A percentile compares a stretch with the other conserved stretches of the same genome.
phyloP scores from a whole-genome alignment of 345 rosid species.

The Moringa oleifera region DNA sequence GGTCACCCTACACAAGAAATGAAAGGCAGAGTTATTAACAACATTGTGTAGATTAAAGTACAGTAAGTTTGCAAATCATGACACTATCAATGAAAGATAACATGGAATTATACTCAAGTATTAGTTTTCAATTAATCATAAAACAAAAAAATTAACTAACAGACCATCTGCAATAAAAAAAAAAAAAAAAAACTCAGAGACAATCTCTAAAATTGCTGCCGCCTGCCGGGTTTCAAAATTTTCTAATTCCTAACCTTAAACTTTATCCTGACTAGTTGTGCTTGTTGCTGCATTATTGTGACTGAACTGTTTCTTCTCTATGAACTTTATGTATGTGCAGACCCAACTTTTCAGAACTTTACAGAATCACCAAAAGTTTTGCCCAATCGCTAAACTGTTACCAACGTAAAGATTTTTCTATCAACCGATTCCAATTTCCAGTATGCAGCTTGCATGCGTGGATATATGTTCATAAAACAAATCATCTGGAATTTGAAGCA shows the following conservation, averaged over 20 bases:
- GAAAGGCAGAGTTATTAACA: too few species aligned
- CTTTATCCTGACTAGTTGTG: slow-evolving; percentile 10
- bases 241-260: slow-evolving; percentile 1
- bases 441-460: too few species aligned
- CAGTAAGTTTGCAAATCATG: too few species aligned
- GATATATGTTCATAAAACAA: not conserved
- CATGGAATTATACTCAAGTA: too few species aligned
- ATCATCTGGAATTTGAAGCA: not conserved
- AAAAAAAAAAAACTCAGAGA: too few species aligned
- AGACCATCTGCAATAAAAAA: too few species aligned
- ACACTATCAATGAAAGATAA: too few species aligned
- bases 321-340: slow-evolving; percentile 4
- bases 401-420: too few species aligned
- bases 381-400: not conserved
- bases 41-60: too few species aligned
- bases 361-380: not conserved
- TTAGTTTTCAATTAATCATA: too few species aligned
- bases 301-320: not conserved
- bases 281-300: slow-evolving; percentile 3
- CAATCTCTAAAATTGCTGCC: too few species aligned
- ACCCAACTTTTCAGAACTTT: slow-evolving; percentile 9
- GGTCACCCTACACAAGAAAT: slow-evolving; percentile 64
- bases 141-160: too few species aligned
- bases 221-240: slow-evolving; percentile 8
- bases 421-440: not conserved